Percentiles rank a stretch among this genome's conserved stretches.
Evolutionary conservation across 352 stramenopile species (phyloP).

Genomic region (Globisporangium emineosum): DNA sequence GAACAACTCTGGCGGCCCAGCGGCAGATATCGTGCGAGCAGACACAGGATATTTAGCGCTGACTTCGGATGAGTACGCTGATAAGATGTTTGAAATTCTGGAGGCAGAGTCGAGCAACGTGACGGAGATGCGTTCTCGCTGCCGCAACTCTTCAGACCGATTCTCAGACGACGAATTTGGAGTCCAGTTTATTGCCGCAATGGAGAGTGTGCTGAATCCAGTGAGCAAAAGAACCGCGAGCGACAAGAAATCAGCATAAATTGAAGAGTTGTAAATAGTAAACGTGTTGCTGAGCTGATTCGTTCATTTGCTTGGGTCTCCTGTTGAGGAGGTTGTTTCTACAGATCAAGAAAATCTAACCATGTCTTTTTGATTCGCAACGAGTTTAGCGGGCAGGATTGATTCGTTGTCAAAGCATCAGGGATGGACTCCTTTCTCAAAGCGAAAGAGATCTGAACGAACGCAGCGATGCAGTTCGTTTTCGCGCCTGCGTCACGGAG

Average conservation of each 20-base stretch:
- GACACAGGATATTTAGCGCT: conserved; percentile 80
- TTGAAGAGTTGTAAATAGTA: neutral
- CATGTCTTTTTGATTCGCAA: neutral
- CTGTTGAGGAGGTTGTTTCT: neutral
- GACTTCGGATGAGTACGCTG: conserved; percentile 88
- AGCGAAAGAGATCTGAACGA: neutral
- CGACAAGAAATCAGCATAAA: conserved; percentile 7
- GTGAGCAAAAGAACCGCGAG: conserved; percentile 3
- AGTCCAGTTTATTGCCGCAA: conserved; percentile 55
- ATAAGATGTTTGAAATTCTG: conserved; percentile 67
- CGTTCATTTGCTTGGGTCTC: neutral
- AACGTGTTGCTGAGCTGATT: neutral
- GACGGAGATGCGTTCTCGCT: conserved; percentile 36
- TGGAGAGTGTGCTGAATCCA: conserved; percentile 26
- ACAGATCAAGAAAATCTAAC: neutral
- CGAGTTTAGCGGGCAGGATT: neutral
- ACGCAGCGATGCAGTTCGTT: neutral
- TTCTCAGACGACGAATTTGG: conserved; percentile 79
- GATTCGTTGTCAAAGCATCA: too few relatives aligned
- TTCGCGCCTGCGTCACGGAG: conserved; percentile 2
- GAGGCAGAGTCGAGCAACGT: conserved; percentile 28
- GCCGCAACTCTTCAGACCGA: conserved; percentile 43
- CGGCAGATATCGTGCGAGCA: conserved; percentile 90
- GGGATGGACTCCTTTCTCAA: too few relatives aligned
- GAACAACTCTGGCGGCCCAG: conserved; percentile 97